A percentile compares a stretch with the other conserved stretches of the same genome.
These are phyloP conservation scores for Babesia ovis DNA, from an alignment of 169 alveolate genomes.

Conservation along the genomic window DNA sequence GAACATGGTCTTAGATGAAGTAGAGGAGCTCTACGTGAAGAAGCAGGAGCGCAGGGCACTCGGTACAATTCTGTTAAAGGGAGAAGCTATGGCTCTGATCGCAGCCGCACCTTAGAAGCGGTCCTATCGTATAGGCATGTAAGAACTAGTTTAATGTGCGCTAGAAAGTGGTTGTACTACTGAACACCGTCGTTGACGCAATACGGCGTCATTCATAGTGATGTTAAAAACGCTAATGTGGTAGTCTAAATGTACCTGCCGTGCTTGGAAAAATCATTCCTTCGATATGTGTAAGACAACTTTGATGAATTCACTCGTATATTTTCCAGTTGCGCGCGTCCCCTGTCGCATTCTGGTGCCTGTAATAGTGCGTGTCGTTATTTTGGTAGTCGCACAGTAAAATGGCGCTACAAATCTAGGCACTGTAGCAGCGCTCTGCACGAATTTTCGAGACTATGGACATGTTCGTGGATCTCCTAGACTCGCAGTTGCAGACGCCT, in stretches of 20 bases:
- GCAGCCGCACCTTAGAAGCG: slow-evolving; percentile 77
- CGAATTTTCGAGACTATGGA: slow-evolving; percentile 34
- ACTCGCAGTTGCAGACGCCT: slow-evolving; percentile 50
- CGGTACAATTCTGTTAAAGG: slow-evolving; percentile 91
- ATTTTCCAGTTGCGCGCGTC: background rate
- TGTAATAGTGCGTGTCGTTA: background rate
- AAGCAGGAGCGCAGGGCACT: slow-evolving; percentile 82
- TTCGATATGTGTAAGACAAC: too few species aligned
- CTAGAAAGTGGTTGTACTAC: background rate
- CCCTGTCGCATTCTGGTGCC: background rate
- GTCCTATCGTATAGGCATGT: background rate
- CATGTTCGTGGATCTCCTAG: slow-evolving; percentile 48
- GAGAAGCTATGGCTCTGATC: slow-evolving; percentile 92
- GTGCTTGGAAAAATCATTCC: too few species aligned
- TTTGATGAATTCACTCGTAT: too few species aligned
- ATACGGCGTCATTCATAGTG: too few species aligned
- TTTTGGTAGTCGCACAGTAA: background rate
- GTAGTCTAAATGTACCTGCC: too few species aligned
- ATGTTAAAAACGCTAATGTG: too few species aligned
- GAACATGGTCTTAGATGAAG: slow-evolving; percentile 94
- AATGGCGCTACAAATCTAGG: background rate
- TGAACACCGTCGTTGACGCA: too few species aligned
- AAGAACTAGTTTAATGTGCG: background rate
- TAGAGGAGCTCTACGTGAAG: slow-evolving; percentile 88
- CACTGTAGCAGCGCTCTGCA: background rate